Percentiles rank a stretch among this genome's conserved stretches.
Evolutionary conservation across 768 basidiomycete species (phyloP).

Genomic region (Suillus decipiens): DNA sequence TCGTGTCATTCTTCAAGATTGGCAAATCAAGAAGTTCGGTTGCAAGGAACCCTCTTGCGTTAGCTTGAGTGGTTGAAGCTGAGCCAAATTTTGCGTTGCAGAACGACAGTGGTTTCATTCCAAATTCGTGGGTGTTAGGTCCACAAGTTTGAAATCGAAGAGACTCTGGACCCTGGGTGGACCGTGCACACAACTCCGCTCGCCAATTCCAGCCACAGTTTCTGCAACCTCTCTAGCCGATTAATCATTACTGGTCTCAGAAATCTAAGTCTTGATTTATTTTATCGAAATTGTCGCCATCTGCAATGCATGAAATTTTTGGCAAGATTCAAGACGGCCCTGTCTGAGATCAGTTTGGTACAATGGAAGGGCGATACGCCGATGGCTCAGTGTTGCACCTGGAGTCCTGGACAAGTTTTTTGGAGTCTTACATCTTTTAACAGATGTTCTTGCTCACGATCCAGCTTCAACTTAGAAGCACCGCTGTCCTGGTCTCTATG

Average conservation of each 20-base stretch:
- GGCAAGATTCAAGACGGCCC: neutral
- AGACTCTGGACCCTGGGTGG: conserved; percentile 1
- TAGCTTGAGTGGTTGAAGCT: conserved; percentile 1
- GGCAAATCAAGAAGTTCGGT: conserved; percentile 1
- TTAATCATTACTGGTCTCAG: neutral
- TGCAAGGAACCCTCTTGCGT: neutral
- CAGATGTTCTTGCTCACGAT: neutral
- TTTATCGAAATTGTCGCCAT: neutral
- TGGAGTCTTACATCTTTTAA: neutral
- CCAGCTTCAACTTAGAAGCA: neutral
- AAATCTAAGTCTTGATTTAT: neutral
- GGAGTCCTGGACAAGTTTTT: neutral
- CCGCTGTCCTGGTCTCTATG: neutral
- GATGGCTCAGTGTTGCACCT: neutral
- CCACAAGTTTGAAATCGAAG: conserved; percentile 1
- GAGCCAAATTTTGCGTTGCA: neutral
- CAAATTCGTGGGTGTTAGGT: neutral
- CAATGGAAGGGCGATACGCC: neutral
- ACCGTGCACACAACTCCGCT: conserved; percentile 7
- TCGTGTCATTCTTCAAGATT: neutral
- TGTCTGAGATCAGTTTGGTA: neutral
- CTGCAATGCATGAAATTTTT: neutral
- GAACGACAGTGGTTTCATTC: neutral
- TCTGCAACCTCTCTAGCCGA: neutral
- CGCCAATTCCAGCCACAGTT: conserved; percentile 4